phyloP scores from a whole-genome alignment of 2,329 filamentous ascomycete genomes.

The Nannizziopsis arthrosporioides region DNA sequence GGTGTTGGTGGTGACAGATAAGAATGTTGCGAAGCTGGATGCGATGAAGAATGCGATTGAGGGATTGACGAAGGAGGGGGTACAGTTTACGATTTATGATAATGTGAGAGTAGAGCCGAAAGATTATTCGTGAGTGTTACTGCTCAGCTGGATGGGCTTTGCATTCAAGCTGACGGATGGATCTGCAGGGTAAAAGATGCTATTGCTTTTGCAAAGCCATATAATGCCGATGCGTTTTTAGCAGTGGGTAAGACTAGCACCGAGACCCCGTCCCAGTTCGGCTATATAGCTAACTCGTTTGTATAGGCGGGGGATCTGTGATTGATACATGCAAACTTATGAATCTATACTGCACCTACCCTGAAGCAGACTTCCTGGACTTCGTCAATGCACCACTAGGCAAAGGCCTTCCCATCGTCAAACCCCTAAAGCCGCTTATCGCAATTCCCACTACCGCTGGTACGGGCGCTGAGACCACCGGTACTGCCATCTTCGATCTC shows the following conservation, averaged over 20 bases:
- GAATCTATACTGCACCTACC: constrained; percentile 88
- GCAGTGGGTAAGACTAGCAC: constrained; percentile 54
- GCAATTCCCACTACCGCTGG: constrained; percentile 78
- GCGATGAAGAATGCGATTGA: constrained; percentile 85
- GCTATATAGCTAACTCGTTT: constrained; percentile 9
- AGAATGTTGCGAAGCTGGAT: constrained; percentile 65
- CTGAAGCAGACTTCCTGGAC: constrained; percentile 87
- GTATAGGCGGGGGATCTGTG: constrained; percentile 62
- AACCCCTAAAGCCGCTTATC: constrained; percentile 61
- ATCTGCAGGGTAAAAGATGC: constrained; percentile 64
- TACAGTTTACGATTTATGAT: constrained; percentile 71
- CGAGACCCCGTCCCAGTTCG: neutral
- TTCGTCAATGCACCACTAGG: constrained; percentile 95
- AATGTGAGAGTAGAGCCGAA: constrained; percentile 81
- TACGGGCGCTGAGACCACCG: constrained; percentile 87
- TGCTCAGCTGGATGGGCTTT: neutral
- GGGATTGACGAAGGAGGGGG: constrained; percentile 62
- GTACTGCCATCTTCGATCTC: constrained; percentile 95
- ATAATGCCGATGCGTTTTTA: constrained; percentile 75
- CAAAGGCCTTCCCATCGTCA: constrained; percentile 64
- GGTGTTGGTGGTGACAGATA: constrained; percentile 86
- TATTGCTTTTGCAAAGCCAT: constrained; percentile 72
- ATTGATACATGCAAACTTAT: constrained; percentile 98
- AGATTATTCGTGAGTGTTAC: constrained; percentile 61
- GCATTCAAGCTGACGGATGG: neutral